Evolutionary conservation across 495 filamentous ascomycete genomes (phyloP), one percentile per base, ranked within the genome.

Genomic region (Tuber umbilicatum): DNA sequence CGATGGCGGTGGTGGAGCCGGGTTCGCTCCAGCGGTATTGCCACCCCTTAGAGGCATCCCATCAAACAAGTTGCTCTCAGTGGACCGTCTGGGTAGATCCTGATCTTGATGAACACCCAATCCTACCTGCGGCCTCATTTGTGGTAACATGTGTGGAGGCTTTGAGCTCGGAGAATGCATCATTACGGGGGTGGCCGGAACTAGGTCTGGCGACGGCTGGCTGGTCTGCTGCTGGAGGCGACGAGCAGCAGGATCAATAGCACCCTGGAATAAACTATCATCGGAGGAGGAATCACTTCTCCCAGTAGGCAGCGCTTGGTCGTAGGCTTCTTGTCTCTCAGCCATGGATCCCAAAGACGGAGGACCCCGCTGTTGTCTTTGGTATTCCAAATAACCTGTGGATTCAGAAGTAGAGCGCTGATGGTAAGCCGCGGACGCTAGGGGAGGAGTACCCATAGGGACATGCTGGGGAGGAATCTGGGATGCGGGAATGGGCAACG

Each of bases 321-420:
- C 74, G 31, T 67, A 72, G 55, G 60, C 68, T 16, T 78, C 75
- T 40, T 78, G 77, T 60, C 69, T 73, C 40, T 79, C 77, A n/a
- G 72, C 76, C 77, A 79, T 79, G 19, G 77, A 79, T 68, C 78
- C 78, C 21, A 79, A 68, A 47, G 73, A 79, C 9, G 78, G 78
- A 31, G 77, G 60, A 41, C 31, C 70, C 17, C 76, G 67, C 37
- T 79, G 78, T 10, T 71, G 64, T 3, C 76, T 75, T 39, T 75
- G 77, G 64, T 82, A 80, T 37, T 79, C 72, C 74, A 75, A 73
- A 72, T 80, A 82, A 38, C 80, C 85, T 38, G 82, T 83, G 16
- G 84, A 84, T 70, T 92, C 90, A 9, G 90, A 89, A 47, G 86
- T 81, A 64, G 87, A 89, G 73, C 85, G 86, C 76, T 83, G 84